Evolutionary conservation across 2,329 filamentous ascomycete species (phyloP).

Genomic region (Rhynchosporium graminicola): DNA sequence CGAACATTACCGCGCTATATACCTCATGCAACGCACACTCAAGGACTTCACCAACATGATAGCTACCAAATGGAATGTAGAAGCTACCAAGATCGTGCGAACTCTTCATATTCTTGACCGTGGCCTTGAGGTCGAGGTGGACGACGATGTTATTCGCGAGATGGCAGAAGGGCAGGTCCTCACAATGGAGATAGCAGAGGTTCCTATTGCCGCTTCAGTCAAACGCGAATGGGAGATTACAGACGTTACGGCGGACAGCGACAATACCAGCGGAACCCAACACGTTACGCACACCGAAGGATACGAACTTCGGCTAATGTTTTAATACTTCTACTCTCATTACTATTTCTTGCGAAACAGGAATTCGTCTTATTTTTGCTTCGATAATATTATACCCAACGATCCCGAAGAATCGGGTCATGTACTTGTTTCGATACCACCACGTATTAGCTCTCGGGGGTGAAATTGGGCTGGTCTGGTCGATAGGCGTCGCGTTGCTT

Average conservation of each 20-base stretch:
- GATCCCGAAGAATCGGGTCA: slow-evolving; percentile 30
- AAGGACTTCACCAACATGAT: slow-evolving; percentile 73
- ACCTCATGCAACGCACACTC: slow-evolving; percentile 75
- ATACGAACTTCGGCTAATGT: slow-evolving; percentile 41
- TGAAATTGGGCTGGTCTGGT: slow-evolving; percentile 21
- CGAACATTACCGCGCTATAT: slow-evolving; percentile 79
- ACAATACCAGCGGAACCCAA: slow-evolving; percentile 31
- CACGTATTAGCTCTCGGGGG: slow-evolving; percentile 24
- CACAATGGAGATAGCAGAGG: slow-evolving; percentile 62
- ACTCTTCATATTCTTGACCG: slow-evolving; percentile 72
- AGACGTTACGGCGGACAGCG: slow-evolving; percentile 44
- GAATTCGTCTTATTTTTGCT: not conserved
- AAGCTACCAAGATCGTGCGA: slow-evolving; percentile 68
- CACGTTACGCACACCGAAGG: slow-evolving; percentile 35
- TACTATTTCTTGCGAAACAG: slow-evolving; percentile 1
- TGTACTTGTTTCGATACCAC: slow-evolving; percentile 38
- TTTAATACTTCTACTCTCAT: slow-evolving; percentile 36
- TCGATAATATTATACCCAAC: slow-evolving; percentile 28
- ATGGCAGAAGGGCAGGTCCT: slow-evolving; percentile 91
- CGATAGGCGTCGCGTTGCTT: slow-evolving; percentile 32
- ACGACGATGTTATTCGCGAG: slow-evolving; percentile 84
- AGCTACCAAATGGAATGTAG: slow-evolving; percentile 77
- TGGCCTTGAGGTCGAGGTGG: slow-evolving; percentile 81
- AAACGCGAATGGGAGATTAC: slow-evolving; percentile 66
- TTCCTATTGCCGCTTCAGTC: slow-evolving; percentile 38